Percentiles rank a stretch among this genome's conserved stretches.
phyloP scores from a whole-genome alignment of 192 early-diverging fungal species.

The Irineochytrium annulatum region DNA sequence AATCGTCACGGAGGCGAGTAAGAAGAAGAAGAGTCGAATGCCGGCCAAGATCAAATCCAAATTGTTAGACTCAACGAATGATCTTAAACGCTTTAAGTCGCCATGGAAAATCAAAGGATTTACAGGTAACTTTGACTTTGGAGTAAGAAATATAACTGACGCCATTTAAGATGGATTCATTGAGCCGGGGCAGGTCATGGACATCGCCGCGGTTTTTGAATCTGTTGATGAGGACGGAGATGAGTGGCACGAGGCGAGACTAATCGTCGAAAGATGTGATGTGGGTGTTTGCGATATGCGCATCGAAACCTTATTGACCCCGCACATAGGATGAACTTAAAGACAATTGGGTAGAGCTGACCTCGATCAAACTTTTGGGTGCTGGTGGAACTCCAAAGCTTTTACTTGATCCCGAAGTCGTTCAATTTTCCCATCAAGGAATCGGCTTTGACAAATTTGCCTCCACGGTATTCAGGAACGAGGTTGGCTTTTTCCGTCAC shows the following conservation, averaged over 20 bases:
- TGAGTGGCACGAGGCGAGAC: slow-evolving; percentile 49
- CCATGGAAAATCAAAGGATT: slow-evolving; percentile 39
- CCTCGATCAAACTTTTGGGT: slow-evolving; percentile 41
- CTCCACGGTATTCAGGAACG: slow-evolving; percentile 28
- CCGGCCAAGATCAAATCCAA: slow-evolving; percentile 12
- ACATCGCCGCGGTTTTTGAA: slow-evolving; percentile 42
- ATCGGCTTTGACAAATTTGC: slow-evolving; percentile 23
- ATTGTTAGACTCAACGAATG: background rate
- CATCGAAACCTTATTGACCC: background rate
- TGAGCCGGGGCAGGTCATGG: slow-evolving; percentile 26
- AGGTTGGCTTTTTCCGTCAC: slow-evolving; percentile 21
- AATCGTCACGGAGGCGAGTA: slow-evolving; percentile 14
- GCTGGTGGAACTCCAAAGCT: slow-evolving; percentile 49
- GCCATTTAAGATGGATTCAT: slow-evolving; percentile 33
- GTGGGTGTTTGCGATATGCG: slow-evolving; percentile 7
- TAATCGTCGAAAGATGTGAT: slow-evolving; percentile 43
- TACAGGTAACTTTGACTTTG: slow-evolving; percentile 11
- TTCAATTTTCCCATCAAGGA: slow-evolving; percentile 43
- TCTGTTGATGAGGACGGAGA: slow-evolving; percentile 43
- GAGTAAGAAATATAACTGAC: background rate
- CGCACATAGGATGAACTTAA: slow-evolving; percentile 20
- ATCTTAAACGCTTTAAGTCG: slow-evolving; percentile 7
- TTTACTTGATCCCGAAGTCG: slow-evolving; percentile 16
- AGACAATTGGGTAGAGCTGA: slow-evolving; percentile 38
- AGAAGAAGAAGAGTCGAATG: slow-evolving; percentile 23